Percentiles rank a stretch among this genome's conserved stretches.
phyloP scores from a whole-genome alignment of 768 basidiomycete species.

The Phallus indusiatus region DNA sequence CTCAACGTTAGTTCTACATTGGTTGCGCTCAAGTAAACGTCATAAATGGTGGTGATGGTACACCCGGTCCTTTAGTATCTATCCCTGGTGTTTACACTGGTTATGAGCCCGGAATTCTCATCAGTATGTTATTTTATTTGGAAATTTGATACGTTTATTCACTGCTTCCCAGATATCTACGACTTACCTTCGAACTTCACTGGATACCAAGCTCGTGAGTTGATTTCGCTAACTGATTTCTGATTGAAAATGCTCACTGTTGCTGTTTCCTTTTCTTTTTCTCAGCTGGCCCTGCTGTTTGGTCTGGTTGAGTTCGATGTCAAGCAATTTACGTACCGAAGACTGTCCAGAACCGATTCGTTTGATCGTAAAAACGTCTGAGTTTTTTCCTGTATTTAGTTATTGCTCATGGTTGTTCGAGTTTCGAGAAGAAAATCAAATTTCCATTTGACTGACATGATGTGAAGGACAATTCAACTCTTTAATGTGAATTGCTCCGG shows the following conservation, averaged over 20 bases:
- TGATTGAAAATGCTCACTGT: background rate
- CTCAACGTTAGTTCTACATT: constrained; percentile 11
- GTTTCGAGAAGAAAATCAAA: too few species aligned
- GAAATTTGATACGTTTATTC: background rate
- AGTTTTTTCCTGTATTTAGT: too few species aligned
- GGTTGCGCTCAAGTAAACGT: constrained; percentile 14
- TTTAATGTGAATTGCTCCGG: too few species aligned
- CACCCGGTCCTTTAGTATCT: constrained; percentile 11
- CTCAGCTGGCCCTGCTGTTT: constrained; percentile 7
- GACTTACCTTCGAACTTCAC: constrained; percentile 6
- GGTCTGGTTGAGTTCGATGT: constrained; percentile 1
- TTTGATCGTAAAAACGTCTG: too few species aligned
- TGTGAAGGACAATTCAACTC: too few species aligned
- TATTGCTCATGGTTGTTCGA: too few species aligned
- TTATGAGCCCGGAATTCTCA: constrained; percentile 15
- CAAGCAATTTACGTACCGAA: too few species aligned
- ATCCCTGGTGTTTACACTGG: constrained; percentile 15
- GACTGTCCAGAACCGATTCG: too few species aligned
- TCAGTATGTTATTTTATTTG: constrained; percentile 9
- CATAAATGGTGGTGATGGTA: constrained; percentile 11
- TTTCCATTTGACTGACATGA: too few species aligned
- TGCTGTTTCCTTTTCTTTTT: too few species aligned
- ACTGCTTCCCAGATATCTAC: constrained; percentile 5
- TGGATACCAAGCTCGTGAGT: constrained; percentile 10
- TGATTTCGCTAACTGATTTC: background rate